Conservation (phyloP, 2,329 filamentous ascomycete genomes). For the Diaporthe aspalathi region DNA sequence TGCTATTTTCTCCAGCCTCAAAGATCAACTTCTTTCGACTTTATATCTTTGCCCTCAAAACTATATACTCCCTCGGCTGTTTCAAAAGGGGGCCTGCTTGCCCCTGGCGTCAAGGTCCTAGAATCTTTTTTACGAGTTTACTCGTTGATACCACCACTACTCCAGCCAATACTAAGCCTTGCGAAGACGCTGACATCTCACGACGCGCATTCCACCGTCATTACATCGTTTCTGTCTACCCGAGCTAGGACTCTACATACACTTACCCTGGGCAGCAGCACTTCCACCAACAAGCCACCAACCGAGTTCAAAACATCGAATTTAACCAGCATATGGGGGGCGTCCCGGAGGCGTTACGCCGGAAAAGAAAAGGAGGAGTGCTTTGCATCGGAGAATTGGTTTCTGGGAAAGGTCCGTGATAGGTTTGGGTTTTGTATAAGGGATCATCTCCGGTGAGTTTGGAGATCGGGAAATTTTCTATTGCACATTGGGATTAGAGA, state of each 20-base stretch:
- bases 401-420: neutral
- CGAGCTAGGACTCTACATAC: neutral
- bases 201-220: conserved; percentile 12
- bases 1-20: conserved; percentile 3
- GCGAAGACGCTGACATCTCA: conserved; percentile 25
- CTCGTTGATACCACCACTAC: conserved; percentile 17
- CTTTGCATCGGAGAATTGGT: conserved; percentile 17
- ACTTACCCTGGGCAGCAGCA: neutral
- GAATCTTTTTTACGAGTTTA: conserved; percentile 12
- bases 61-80: conserved; percentile 22
- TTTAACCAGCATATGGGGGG: conserved; percentile 24
- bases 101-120: conserved; percentile 23
- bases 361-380: conserved; percentile 14
- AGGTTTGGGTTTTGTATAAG: neutral
- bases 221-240: conserved; percentile 7
- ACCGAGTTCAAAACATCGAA: conserved; percentile 9
- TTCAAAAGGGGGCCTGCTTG: neutral
- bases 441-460: neutral
- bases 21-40: neutral
- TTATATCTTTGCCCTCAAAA: conserved; percentile 9
- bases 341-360: conserved; percentile 17
- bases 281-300: conserved; percentile 4
- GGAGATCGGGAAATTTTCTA: neutral
- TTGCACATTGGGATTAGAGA: neutral
- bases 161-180: conserved; percentile 22